Evolutionary conservation across 805 yeast genomes (phyloP).

Genomic region (Metschnikowia corniflorae): DNA sequence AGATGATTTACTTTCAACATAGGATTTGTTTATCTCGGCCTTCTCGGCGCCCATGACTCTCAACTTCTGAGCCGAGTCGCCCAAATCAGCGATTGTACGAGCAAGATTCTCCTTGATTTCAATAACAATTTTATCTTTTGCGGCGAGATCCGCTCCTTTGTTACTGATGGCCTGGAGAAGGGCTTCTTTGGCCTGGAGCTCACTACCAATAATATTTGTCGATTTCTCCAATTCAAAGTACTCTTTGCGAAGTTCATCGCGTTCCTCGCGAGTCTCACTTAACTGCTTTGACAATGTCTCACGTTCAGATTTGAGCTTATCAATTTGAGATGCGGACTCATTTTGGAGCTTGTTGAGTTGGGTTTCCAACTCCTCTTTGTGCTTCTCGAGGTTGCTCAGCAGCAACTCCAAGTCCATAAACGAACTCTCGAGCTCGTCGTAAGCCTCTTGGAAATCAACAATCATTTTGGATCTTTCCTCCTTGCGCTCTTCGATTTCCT

Average conservation of each 20-base stretch:
- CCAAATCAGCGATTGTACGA: constrained; percentile 14
- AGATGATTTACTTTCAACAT: constrained; percentile 1
- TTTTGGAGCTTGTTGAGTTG: constrained; percentile 8
- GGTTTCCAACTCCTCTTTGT: constrained; percentile 15
- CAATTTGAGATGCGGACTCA: constrained; percentile 8
- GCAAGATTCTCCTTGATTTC: constrained; percentile 18
- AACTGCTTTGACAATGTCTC: constrained; percentile 9
- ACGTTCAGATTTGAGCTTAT: constrained; percentile 9
- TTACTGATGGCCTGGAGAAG: constrained; percentile 17
- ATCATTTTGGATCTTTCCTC: constrained; percentile 19
- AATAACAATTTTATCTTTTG: constrained; percentile 18
- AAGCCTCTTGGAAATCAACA: constrained; percentile 22
- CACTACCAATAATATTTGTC: constrained; percentile 16
- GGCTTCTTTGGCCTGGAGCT: constrained; percentile 18
- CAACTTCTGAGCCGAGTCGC: constrained; percentile 16
- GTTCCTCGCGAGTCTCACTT: constrained; percentile 5
- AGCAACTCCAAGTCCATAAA: constrained; percentile 15
- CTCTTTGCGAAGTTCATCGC: constrained; percentile 12
- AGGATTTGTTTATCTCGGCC: constrained; percentile 7
- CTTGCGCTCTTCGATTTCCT: constrained; percentile 22
- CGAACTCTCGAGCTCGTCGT: constrained; percentile 16
- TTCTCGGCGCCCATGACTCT: constrained; percentile 11
- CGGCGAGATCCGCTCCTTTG: constrained; percentile 18
- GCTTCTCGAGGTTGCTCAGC: constrained; percentile 13
- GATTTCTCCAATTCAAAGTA: constrained; percentile 15